Conservation (phyloP, 805 yeast species). For the Candida khao-thaluensis region DNA sequence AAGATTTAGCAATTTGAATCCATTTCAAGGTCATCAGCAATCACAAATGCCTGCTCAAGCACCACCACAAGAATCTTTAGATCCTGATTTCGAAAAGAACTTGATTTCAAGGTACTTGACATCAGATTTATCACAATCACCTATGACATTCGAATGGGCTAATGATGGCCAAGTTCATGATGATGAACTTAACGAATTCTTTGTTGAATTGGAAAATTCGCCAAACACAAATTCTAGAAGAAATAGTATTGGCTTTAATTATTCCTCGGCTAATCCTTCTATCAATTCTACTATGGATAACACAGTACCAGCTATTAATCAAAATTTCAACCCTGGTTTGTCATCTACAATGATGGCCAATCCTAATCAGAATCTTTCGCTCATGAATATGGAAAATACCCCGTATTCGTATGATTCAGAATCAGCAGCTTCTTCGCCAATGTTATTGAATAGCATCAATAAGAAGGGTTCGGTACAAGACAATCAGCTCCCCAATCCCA, state of each 20-base stretch:
- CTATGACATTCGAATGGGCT: conserved; percentile 16
- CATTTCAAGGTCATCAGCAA: conserved; percentile 6
- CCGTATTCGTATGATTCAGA: conserved; percentile 15
- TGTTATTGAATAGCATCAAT: conserved; percentile 7
- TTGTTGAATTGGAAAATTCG: conserved; percentile 16
- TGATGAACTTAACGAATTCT: conserved; percentile 14
- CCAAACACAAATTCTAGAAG: conserved; percentile 17
- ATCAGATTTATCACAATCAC: conserved; percentile 4
- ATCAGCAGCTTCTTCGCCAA: conserved; percentile 19
- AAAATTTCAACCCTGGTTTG: not conserved
- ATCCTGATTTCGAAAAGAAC: not conserved
- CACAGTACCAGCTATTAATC: not conserved
- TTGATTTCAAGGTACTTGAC: not conserved
- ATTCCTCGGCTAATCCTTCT: conserved; percentile 1
- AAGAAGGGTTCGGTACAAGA: not conserved
- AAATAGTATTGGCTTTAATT: conserved; percentile 7
- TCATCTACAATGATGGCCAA: not conserved
- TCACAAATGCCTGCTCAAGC: not conserved
- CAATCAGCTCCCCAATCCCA: conserved; percentile 1
- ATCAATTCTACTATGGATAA: not conserved
- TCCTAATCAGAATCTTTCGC: not conserved
- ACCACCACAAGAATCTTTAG: not conserved
- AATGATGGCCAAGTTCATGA: conserved; percentile 8
- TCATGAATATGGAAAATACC: conserved; percentile 8
- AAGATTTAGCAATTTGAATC: conserved; percentile 9